Base-by-base conservation (phyloP, 305 asterid genomes). In the Petunia hybrid region DNA sequence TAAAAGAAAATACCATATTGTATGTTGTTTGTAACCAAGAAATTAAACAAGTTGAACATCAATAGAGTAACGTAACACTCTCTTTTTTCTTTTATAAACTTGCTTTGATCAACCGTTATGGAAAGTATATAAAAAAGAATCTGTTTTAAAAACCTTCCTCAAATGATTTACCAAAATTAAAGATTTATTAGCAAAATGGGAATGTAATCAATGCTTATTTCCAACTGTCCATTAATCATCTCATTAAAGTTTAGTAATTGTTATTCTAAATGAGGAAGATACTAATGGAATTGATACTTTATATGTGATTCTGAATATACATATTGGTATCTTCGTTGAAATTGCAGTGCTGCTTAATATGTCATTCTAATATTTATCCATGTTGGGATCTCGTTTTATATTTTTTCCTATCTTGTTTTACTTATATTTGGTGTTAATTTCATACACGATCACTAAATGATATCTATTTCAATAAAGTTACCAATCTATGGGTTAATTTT, bases 1-100 rank as follows among this genome's bases (percentile, higher is more conserved):
- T 40, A 46, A 73, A 48, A 53, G 14, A 73, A 51, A 48, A 6
- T 51, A 73, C 78, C 78, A 73, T 70, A 4, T 46, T 69, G 9
- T 43, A 22, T 48, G 31, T 3, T 9, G 53, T 46, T 46, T 9
- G 53, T 46, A 5, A 46, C 10, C 53, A 5, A 46, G 53, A 22
- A 22, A n/a, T n/a, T n/a, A n/a, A n/a, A 68, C 76, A 43, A 68
- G 10, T 42, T 41, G 55, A 22, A 22, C 31, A 22, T 22, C 31
- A 22, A 67, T 41, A 41, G 7, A 51, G 57, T 2, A 14, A 51
- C 2, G 39, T n/a, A 43, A 42, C 12, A 42, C 22, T n/a, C n/a
- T n/a, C n/a, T n/a, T n/a, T n/a, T 48, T 31, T 35, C 61, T 35
- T 51, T 71, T 71, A 48, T 73, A 73, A 6, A 6, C 35, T 3